phyloP scores from a whole-genome alignment of 176 grass and related monocot genomes.

The Triticum dicoccoides region DNA sequence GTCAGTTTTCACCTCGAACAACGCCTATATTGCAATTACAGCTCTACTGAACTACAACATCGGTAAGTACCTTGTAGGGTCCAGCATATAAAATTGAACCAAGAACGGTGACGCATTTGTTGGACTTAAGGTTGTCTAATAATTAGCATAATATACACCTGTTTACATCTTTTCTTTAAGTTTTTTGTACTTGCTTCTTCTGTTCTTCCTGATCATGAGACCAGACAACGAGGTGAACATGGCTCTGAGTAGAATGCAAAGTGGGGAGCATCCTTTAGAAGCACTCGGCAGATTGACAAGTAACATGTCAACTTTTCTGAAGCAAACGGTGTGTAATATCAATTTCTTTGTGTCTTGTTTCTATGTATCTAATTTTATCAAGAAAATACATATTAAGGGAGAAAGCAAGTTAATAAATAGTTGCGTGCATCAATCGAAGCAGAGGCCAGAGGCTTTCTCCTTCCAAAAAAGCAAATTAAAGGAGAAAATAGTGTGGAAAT shows the following conservation, averaged over 20 bases:
- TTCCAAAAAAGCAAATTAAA: no score
- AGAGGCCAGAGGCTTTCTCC: no score
- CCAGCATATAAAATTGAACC: not conserved
- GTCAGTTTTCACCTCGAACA: constrained; percentile 37
- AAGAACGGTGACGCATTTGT: not conserved
- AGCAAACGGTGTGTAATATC: constrained; percentile 26
- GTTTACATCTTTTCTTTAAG: not conserved
- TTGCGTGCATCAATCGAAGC: no score
- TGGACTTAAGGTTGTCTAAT: not conserved
- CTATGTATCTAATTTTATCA: not conserved
- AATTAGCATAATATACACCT: not conserved
- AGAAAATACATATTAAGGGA: not conserved
- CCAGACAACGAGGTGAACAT: constrained; percentile 54
- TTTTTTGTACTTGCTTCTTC: not conserved
- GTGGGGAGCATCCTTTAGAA: constrained; percentile 44
- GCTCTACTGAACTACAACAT: constrained; percentile 59
- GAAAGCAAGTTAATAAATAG: no score
- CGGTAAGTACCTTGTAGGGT: constrained; percentile 30
- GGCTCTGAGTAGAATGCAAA: constrained; percentile 41
- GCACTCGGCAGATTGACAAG: constrained; percentile 46
- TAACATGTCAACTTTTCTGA: constrained; percentile 41
- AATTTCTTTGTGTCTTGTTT: not conserved
- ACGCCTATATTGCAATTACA: constrained; percentile 38
- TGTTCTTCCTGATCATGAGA: constrained; percentile 28
- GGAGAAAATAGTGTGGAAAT: not conserved